phyloP scores from a whole-genome alignment of 1,284 basidiomycete genomes.

The Trametes sp. region DNA sequence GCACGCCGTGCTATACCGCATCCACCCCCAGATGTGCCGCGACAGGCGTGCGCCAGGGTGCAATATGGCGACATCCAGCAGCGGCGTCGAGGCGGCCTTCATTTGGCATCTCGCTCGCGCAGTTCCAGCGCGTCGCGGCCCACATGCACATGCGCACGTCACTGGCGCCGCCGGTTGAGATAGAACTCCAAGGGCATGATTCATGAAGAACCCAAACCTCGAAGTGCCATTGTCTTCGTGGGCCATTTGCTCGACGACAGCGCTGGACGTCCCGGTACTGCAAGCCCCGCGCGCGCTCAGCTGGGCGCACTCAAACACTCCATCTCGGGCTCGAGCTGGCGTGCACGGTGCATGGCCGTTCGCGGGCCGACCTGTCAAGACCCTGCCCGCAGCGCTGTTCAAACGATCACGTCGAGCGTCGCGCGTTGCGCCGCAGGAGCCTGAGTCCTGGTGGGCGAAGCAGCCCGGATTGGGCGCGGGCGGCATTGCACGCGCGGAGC shows the following conservation, averaged over 20 bases:
- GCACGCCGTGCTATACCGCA: background rate
- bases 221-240: too few species aligned
- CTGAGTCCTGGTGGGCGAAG: too few species aligned
- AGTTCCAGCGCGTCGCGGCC: background rate
- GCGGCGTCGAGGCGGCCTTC: slow-evolving; percentile 2
- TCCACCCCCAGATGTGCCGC: background rate
- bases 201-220: too few species aligned
- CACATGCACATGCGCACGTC: slow-evolving; percentile 10
- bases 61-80: background rate
- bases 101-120: too few species aligned
- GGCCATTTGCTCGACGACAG: too few species aligned
- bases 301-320: too few species aligned
- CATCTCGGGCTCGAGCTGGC: background rate
- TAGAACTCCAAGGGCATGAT: background rate
- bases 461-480: background rate
- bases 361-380: background rate
- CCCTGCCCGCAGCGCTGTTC: too few species aligned
- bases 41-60: background rate
- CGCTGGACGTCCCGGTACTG: background rate
- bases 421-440: too few species aligned
- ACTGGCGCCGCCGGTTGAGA: slow-evolving; percentile 1
- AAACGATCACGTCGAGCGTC: too few species aligned
- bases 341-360: background rate
- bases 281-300: background rate
- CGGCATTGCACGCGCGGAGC: slow-evolving; percentile 2